Conservation (phyloP, 2,329 filamentous ascomycete species). For the Plectosphaerella plurivora region DNA sequence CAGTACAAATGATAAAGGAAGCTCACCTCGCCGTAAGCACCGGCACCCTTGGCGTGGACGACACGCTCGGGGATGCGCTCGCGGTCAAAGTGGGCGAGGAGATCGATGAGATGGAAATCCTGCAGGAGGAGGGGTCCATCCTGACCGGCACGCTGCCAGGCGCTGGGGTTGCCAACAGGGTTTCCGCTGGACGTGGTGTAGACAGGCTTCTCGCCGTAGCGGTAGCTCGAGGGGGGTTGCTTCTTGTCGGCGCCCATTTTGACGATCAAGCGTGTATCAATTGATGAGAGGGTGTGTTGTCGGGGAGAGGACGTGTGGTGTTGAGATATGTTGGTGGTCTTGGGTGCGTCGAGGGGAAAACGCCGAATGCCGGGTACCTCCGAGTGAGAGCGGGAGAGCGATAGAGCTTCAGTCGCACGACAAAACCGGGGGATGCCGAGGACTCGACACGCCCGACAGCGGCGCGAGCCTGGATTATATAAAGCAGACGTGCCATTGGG, state of each 20-base stretch:
- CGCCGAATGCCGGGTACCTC: conserved; percentile 2
- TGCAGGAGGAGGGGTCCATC: conserved; percentile 59
- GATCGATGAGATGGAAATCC: conserved; percentile 61
- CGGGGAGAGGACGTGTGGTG: background rate
- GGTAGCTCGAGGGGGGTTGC: conserved; percentile 36
- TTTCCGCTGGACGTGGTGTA: conserved; percentile 58
- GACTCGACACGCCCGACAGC: background rate
- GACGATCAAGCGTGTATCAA: background rate
- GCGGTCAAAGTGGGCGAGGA: conserved; percentile 51
- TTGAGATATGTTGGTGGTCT: background rate
- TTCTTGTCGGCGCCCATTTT: conserved; percentile 37
- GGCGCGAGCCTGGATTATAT: too few relatives aligned
- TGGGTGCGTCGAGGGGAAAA: background rate
- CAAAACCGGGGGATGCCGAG: too few relatives aligned
- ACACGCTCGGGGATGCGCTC: conserved; percentile 46
- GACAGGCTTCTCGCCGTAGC: conserved; percentile 53
- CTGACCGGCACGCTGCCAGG: conserved; percentile 45
- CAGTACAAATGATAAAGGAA: background rate
- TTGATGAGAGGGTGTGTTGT: background rate
- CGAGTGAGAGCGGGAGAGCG: background rate
- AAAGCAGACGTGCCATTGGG: too few relatives aligned
- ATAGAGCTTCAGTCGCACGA: too few relatives aligned
- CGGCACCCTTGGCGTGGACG: conserved; percentile 56
- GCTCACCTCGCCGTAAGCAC: conserved; percentile 42
- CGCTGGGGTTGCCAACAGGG: conserved; percentile 46